Base-by-base conservation (phyloP, 257 asterid genomes). In the Solanum dulcamara region DNA sequence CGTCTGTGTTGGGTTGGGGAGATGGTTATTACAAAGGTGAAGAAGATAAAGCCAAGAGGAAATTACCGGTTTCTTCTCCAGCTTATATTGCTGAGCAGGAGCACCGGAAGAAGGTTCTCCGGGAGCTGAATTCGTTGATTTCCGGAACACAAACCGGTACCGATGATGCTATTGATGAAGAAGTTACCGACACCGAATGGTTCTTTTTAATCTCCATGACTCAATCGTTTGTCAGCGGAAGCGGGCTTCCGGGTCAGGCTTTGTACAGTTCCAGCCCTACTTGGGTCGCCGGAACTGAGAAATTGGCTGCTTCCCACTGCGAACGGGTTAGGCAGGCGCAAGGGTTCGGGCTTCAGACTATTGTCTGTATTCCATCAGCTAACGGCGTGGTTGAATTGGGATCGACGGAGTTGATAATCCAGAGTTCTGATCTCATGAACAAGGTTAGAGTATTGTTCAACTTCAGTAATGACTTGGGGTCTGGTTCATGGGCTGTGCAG, bases 311-410 rank as follows among this genome's bases (percentile, higher is more conserved):
- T 13, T 85, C 88, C 4, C 68, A 67, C 55, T 87, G 91, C 28
- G 85, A 86, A 42, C 87, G 87, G 18, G 89, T 85, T 14, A 62
- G 82, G 0, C 88, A 87, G 37, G 89, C 89, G 1, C 88, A 57
- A 38, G 28, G 68, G 2, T 82, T 80, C 46, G 90, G 90, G 24
- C 85, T 87, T 42, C 86, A 84, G 44, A 89, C 90, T 3, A 46
- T 87, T 85, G 90, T 84, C 1, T 87, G 87, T 35, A 81, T 87
- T 22, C 91, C 91, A 0, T 84, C 85, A 24, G 59, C 86, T 1
- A 81, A 86, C 30, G 90, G 88, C 10, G 90, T 89, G 30, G 88
- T 89, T n/a, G 90, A 89, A 84, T 81, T 89, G 48, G 91, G 91
- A 17, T 89, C 89, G 6, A 85, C 89, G 0, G 89, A 86, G 10